phyloP scores from a whole-genome alignment of 2,329 filamentous ascomycete species.

The Harringtonia lauricola region DNA sequence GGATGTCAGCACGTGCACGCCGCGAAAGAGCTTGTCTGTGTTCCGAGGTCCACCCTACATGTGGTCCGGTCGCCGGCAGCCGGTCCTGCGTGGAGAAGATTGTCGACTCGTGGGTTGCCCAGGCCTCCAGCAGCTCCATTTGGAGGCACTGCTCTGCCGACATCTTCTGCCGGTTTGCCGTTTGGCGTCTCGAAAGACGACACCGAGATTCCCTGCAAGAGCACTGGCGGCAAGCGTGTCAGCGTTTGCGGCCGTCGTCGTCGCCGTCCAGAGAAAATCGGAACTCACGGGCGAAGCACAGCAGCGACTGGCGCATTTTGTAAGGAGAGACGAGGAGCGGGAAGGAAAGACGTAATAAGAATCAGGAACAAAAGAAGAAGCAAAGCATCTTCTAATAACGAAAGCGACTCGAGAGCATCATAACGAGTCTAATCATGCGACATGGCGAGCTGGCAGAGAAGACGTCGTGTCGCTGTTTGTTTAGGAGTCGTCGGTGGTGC shows the following conservation, averaged over 20 bases:
- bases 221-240: constrained; percentile 8
- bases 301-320: constrained; percentile 8
- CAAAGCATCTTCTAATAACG: neutral
- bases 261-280: neutral
- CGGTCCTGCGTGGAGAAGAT: constrained; percentile 5
- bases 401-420: neutral
- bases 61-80: no score
- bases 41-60: no score
- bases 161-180: neutral
- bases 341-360: neutral
- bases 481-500: neutral
- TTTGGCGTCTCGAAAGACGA: constrained; percentile 2
- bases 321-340: neutral
- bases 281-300: constrained; percentile 10
- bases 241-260: neutral
- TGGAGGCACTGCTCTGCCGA: neutral
- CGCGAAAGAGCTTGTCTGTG: neutral
- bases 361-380: neutral
- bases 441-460: neutral
- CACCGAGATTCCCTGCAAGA: constrained; percentile 11
- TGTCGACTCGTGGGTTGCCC: neutral
- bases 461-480: neutral
- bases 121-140: neutral
- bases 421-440: neutral
- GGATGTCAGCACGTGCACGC: neutral